Evolutionary conservation across 768 basidiomycete species (phyloP).

Genomic region (Mycena filopes): DNA sequence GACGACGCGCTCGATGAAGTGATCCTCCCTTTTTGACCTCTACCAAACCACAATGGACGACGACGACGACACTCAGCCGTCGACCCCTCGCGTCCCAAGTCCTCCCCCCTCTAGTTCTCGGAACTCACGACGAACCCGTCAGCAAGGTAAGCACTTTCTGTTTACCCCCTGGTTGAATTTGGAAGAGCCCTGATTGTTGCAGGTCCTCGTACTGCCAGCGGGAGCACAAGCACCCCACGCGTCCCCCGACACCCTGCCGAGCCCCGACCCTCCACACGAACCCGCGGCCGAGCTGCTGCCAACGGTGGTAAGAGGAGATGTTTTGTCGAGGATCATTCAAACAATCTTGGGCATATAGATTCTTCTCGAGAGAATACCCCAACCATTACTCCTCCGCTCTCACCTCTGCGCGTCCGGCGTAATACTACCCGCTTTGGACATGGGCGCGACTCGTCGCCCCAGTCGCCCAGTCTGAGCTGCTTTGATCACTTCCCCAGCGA

Average conservation of each 20-base stretch:
- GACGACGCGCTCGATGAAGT: too few species aligned
- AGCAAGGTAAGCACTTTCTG: background rate
- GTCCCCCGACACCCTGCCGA: background rate
- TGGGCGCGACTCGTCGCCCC: background rate
- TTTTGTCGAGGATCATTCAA: background rate
- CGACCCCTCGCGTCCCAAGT: constrained; percentile 4
- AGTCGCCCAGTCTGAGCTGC: too few species aligned
- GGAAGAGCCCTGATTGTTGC: background rate
- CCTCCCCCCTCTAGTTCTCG: background rate
- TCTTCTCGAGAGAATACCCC: background rate
- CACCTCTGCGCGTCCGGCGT: background rate
- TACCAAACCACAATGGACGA: constrained; percentile 2
- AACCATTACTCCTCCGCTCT: background rate
- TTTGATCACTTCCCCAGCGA: background rate
- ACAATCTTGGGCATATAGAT: background rate
- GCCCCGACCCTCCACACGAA: background rate
- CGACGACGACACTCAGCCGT: background rate
- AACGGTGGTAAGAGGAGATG: background rate
- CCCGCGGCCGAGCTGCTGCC: background rate
- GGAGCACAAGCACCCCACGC: background rate
- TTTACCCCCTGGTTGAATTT: background rate
- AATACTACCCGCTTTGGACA: background rate
- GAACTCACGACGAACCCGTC: background rate
- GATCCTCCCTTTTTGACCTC: too few species aligned
- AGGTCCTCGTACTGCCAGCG: background rate